A percentile compares a stretch with the other conserved stretches of the same genome.
Evolutionary conservation across 768 basidiomycete genomes (phyloP).

Genomic region (Brasilioporus rufonigricans): DNA sequence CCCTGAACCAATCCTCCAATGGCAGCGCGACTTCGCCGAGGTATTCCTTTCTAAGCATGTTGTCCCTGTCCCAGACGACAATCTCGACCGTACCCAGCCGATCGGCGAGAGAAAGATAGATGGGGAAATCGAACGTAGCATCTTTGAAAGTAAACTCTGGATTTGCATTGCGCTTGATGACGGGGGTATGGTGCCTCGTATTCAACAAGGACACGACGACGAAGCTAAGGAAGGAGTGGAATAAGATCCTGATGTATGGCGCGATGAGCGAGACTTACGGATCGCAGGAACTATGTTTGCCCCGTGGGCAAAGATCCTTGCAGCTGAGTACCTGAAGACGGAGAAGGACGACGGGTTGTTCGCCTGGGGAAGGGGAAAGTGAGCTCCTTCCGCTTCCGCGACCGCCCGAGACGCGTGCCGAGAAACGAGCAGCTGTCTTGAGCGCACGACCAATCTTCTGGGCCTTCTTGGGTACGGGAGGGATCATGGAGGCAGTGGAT

Average conservation of each 20-base stretch:
- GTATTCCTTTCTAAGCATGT: conserved; percentile 82
- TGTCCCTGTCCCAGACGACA: conserved; percentile 93
- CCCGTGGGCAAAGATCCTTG: conserved; percentile 57
- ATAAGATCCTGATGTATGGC: neutral
- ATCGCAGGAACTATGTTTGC: conserved; percentile 69
- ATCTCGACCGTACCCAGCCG: conserved; percentile 74
- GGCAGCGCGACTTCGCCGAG: conserved; percentile 82
- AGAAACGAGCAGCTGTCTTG: conserved; percentile 56
- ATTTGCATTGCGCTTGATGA: conserved; percentile 67
- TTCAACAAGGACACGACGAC: conserved; percentile 64
- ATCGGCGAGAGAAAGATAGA: conserved; percentile 75
- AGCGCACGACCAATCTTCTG: conserved; percentile 59
- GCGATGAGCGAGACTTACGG: conserved; percentile 51
- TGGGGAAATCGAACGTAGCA: conserved; percentile 87
- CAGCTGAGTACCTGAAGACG: conserved; percentile 69
- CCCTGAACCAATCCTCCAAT: conserved; percentile 77
- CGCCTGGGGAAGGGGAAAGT: conserved; percentile 52
- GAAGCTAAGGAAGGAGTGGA: conserved; percentile 43
- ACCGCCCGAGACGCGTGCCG: conserved; percentile 44
- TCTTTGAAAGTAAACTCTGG: conserved; percentile 65
- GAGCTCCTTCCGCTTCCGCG: conserved; percentile 36
- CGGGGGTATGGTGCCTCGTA: conserved; percentile 67
- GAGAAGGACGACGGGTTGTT: conserved; percentile 63
- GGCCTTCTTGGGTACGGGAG: conserved; percentile 39
- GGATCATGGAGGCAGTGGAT: conserved; percentile 19